Evolutionary conservation across 345 rosid species (phyloP).

Genomic region (Brassica napus): DNA sequence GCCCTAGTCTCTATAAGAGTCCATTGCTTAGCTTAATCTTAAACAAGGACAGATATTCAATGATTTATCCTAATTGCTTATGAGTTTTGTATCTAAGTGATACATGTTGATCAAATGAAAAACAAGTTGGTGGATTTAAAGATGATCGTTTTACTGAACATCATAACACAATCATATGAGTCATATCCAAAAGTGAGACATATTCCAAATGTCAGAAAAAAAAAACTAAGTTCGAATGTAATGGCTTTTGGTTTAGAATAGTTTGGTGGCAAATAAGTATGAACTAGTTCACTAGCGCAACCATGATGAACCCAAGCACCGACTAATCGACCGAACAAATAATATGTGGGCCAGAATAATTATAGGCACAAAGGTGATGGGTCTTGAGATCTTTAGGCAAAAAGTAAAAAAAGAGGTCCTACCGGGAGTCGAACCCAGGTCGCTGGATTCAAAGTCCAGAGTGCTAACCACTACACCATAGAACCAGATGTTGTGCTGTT

Average conservation of each 20-base stretch:
- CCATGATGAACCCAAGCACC: neutral
- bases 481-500: constrained; percentile 45
- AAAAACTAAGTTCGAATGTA: neutral
- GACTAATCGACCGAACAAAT: neutral
- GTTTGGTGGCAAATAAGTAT: too few species aligned
- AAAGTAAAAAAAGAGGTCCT: constrained; percentile 50
- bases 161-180: neutral
- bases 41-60: neutral
- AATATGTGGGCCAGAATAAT: too few species aligned
- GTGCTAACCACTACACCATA: constrained; percentile 99
- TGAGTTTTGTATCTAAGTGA: neutral
- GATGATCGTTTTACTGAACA: too few species aligned
- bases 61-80: neutral
- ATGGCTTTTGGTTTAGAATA: too few species aligned
- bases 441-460: constrained; percentile 99
- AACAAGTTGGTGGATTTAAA: neutral
- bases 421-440: constrained; percentile 99
- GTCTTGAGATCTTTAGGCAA: neutral
- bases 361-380: neutral
- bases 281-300: neutral
- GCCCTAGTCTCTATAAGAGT: neutral
- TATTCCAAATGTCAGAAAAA: neutral
- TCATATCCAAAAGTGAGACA: neutral
- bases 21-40: neutral
- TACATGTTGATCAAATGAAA: neutral